These are phyloP conservation scores for Saitozyma sp. DNA, from an alignment of 768 basidiomycete species.

Conservation along the genomic window DNA sequence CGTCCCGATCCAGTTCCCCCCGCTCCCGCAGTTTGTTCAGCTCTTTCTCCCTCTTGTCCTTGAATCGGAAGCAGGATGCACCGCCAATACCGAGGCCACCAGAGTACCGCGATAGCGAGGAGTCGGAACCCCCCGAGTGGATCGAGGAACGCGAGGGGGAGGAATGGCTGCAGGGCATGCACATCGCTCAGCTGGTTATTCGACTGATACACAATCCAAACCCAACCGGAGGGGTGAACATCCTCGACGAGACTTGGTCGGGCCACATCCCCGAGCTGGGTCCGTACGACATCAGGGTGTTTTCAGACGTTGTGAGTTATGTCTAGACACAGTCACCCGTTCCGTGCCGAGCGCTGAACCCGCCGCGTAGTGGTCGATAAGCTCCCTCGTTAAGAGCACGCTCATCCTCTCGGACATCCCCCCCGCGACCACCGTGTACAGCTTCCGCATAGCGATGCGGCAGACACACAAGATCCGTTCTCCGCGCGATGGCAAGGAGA, in stretches of 20 bases:
- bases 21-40: neutral
- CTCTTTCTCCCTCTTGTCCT: neutral
- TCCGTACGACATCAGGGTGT: slow-evolving; percentile 3
- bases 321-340: neutral
- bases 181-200: slow-evolving; percentile 8
- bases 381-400: slow-evolving; percentile 10
- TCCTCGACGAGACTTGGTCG: slow-evolving; percentile 17
- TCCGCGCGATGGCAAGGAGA: slow-evolving; percentile 14
- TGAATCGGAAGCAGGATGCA: too few relatives aligned
- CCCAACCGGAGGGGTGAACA: slow-evolving; percentile 15
- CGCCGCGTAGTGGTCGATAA: slow-evolving; percentile 24
- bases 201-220: slow-evolving; percentile 15
- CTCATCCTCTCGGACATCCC: slow-evolving; percentile 13
- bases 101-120: neutral
- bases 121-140: too few relatives aligned
- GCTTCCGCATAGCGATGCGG: slow-evolving; percentile 19
- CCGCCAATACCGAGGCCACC: slow-evolving; percentile 1
- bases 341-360: neutral
- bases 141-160: neutral
- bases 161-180: slow-evolving; percentile 16
- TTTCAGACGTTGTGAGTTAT: slow-evolving; percentile 13
- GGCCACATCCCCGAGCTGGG: slow-evolving; percentile 8
- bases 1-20: neutral
- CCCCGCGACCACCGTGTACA: slow-evolving; percentile 25
- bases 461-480: slow-evolving; percentile 25